phyloP scores from a whole-genome alignment of 1,284 basidiomycete species.

The Thecaphora thlaspeos region DNA sequence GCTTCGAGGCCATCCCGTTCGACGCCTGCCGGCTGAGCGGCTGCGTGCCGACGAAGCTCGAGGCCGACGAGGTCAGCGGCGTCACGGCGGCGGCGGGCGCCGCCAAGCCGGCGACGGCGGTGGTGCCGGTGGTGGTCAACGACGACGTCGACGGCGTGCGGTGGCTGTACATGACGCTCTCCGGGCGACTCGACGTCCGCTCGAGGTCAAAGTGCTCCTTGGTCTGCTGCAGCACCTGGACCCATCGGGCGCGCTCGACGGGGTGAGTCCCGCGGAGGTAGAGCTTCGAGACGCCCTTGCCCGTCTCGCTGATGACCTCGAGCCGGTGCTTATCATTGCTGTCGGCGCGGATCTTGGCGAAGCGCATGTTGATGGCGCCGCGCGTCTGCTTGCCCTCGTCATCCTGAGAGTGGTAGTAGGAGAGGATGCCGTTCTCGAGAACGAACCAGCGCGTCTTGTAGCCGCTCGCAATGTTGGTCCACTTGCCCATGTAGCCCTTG shows the following conservation, averaged over 20 bases:
- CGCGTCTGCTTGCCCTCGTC: conserved; percentile 84
- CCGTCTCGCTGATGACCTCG: conserved; percentile 69
- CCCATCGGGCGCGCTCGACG: conserved; percentile 53
- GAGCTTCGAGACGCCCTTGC: conserved; percentile 70
- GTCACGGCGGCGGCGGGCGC: not conserved
- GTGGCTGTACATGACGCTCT: conserved; percentile 26
- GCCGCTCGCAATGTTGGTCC: conserved; percentile 83
- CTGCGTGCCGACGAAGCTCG: conserved; percentile 14
- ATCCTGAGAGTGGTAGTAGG: conserved; percentile 80
- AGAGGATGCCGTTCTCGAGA: conserved; percentile 75
- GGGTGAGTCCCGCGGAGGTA: conserved; percentile 79
- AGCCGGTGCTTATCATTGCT: conserved; percentile 70
- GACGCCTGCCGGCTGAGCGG: conserved; percentile 4
- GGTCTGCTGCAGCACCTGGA: conserved; percentile 52
- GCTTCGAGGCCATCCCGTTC: not conserved
- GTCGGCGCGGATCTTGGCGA: conserved; percentile 63
- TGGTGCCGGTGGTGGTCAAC: conserved; percentile 1
- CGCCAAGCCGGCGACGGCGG: not conserved
- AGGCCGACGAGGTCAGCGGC: conserved; percentile 13
- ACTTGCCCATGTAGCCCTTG: conserved; percentile 67
- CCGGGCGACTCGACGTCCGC: conserved; percentile 26
- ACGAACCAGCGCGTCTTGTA: conserved; percentile 95
- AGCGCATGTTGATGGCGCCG: conserved; percentile 84
- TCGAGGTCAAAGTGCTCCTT: conserved; percentile 45
- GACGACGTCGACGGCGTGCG: conserved; percentile 25